These are phyloP conservation scores for Tolypocladium tropicale DNA, from an alignment of 2,329 filamentous ascomycete species.

Conservation along the genomic window DNA sequence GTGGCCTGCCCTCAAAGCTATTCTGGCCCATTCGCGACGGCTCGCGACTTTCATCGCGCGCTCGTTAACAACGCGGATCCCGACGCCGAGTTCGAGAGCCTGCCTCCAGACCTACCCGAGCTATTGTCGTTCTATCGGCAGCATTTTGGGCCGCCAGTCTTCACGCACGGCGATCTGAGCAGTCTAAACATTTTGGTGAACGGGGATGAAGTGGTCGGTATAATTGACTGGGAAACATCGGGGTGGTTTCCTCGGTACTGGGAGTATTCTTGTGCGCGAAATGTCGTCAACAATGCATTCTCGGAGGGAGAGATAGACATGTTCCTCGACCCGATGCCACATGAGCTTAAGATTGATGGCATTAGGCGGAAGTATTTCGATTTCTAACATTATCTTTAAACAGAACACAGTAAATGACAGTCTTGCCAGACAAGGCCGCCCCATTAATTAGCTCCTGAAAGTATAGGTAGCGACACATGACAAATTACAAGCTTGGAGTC, in stretches of 20 bases:
- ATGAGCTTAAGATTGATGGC: neutral
- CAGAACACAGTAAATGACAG: no score
- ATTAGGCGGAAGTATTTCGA: neutral
- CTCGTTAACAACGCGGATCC: neutral
- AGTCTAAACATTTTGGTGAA: conserved; percentile 30
- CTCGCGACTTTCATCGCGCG: neutral
- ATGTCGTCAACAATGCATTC: conserved; percentile 8
- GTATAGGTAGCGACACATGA: no score
- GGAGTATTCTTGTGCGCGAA: conserved; percentile 17
- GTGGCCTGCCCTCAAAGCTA: neutral
- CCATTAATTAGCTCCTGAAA: no score
- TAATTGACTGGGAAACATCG: conserved; percentile 26
- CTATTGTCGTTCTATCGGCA: conserved; percentile 23
- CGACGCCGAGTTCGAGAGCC: neutral
- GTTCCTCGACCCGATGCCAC: conserved; percentile 4
- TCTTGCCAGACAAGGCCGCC: no score
- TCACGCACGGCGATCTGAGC: conserved; percentile 36
- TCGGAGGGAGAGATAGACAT: conserved; percentile 10
- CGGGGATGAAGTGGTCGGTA: conserved; percentile 26
- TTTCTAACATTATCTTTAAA: neutral
- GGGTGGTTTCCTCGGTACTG: conserved; percentile 24
- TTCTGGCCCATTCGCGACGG: neutral
- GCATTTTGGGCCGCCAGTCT: conserved; percentile 22
- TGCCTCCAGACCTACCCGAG: conserved; percentile 15
- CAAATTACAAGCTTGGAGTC: no score